Conservation (phyloP, 1,284 basidiomycete genomes). For the Ustilago shanxiensis region DNA sequence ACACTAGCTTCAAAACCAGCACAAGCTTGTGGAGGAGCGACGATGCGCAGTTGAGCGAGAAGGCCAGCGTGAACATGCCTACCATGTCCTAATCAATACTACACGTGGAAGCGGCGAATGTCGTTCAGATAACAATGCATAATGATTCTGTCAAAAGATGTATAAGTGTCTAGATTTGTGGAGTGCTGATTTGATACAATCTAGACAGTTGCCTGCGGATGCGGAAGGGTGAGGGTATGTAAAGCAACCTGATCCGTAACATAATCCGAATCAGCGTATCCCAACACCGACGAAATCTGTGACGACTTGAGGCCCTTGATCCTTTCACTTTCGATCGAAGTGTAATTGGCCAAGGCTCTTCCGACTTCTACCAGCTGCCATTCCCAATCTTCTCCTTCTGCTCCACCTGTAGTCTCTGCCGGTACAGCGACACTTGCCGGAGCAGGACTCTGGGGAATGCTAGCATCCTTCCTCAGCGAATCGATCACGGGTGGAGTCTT, state of each 20-base stretch:
- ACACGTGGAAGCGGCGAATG: not conserved
- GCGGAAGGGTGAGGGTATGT: slow-evolving; percentile 36
- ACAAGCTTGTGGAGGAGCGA: slow-evolving; percentile 56
- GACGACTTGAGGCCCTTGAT: slow-evolving; percentile 81
- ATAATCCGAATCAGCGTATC: slow-evolving; percentile 95
- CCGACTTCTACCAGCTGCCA: slow-evolving; percentile 91
- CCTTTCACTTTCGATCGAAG: slow-evolving; percentile 87
- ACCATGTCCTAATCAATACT: slow-evolving; percentile 54
- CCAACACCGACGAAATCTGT: slow-evolving; percentile 82
- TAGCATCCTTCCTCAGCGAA: slow-evolving; percentile 32
- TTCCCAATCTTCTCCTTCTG: slow-evolving; percentile 64
- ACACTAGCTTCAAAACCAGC: slow-evolving; percentile 61
- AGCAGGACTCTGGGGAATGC: not conserved
- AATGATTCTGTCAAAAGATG: not conserved
- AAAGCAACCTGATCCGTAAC: slow-evolving; percentile 79
- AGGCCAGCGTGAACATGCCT: slow-evolving; percentile 63
- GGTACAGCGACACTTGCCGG: not conserved
- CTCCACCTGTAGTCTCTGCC: not conserved
- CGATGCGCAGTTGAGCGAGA: slow-evolving; percentile 52
- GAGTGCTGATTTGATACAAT: not conserved
- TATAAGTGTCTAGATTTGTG: not conserved
- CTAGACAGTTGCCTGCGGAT: not conserved
- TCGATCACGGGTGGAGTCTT: slow-evolving; percentile 47
- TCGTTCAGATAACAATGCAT: not conserved
- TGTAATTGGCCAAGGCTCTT: slow-evolving; percentile 93